A percentile compares a stretch with the other conserved stretches of the same genome.
These are phyloP conservation scores for Xylariaceae sp. DNA, from an alignment of 2,329 filamentous ascomycete genomes.

Conservation along the genomic window DNA sequence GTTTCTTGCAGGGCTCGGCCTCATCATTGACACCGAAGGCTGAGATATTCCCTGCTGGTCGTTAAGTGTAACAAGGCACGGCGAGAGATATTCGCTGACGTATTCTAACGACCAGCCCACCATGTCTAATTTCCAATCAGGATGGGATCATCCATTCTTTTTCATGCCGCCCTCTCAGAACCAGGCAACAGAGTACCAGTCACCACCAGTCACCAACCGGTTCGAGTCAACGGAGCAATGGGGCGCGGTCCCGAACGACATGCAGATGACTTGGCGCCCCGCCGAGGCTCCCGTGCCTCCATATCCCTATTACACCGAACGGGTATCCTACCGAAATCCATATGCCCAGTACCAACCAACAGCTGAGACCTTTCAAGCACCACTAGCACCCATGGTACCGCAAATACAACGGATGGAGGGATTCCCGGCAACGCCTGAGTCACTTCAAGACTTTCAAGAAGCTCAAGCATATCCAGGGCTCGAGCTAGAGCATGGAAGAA, in stretches of 20 bases:
- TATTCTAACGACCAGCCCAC: not conserved
- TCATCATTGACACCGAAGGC: not conserved
- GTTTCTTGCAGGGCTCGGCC: not conserved
- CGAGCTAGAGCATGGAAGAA: not conserved
- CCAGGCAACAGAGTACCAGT: constrained; percentile 3
- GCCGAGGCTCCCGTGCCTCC: not conserved
- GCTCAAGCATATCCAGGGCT: not conserved
- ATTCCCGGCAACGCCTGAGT: no score
- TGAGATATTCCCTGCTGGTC: not conserved
- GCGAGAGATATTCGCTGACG: not conserved
- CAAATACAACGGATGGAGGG: no score
- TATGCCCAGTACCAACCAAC: not conserved
- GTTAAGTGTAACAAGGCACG: not conserved
- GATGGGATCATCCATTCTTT: not conserved
- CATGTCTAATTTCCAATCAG: not conserved
- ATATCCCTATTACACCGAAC: not conserved
- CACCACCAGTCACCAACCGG: not conserved
- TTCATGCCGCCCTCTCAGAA: not conserved
- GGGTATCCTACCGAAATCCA: not conserved
- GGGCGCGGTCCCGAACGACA: not conserved
- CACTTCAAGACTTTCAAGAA: not conserved
- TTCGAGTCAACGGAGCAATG: not conserved
- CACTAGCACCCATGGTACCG: not conserved
- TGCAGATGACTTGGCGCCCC: not conserved
- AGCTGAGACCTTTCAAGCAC: not conserved